Evolutionary conservation across 441 rosid species (phyloP).

Genomic region (Adansonia gregorii): DNA sequence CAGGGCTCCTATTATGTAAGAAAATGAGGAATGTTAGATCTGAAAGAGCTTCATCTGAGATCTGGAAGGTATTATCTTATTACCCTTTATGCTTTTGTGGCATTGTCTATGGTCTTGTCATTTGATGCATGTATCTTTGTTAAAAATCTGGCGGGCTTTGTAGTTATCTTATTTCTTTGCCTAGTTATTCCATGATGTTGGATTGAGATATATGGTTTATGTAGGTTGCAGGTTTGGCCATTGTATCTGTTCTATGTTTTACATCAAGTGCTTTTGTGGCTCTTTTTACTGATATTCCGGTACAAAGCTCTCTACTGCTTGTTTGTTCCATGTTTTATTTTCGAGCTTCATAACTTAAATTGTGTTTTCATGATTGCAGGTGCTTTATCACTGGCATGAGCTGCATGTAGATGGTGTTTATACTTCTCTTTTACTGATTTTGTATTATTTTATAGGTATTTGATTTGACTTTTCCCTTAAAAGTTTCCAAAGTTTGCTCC

Average conservation of each 20-base stretch:
- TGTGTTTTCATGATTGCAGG: conserved; percentile 43
- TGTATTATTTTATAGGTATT: conserved; percentile 66
- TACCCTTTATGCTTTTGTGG: conserved; percentile 4
- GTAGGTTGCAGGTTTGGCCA: conserved; percentile 73
- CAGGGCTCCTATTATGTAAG: conserved; percentile 59
- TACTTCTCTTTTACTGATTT: conserved; percentile 47
- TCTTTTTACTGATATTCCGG: conserved; percentile 60
- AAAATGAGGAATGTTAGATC: conserved; percentile 70
- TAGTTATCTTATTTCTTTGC: not conserved
- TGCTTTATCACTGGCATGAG: conserved; percentile 54
- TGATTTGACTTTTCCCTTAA: conserved; percentile 20
- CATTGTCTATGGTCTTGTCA: conserved; percentile 15
- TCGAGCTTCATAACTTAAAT: conserved; percentile 6
- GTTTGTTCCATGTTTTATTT: conserved; percentile 21
- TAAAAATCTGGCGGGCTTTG: conserved; percentile 9
- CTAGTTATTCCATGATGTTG: conserved; percentile 5
- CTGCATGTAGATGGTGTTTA: conserved; percentile 37
- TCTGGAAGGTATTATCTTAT: conserved; percentile 55
- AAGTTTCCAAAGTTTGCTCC: conserved; percentile 15
- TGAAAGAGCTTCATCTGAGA: conserved; percentile 67
- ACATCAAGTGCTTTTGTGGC: conserved; percentile 58
- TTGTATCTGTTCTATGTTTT: conserved; percentile 62
- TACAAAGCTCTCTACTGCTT: conserved; percentile 30
- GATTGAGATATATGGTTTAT: conserved; percentile 20
- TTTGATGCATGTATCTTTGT: conserved; percentile 13